phyloP scores from a whole-genome alignment of 2,329 filamentous ascomycete species.

The Cercospora janseana region DNA sequence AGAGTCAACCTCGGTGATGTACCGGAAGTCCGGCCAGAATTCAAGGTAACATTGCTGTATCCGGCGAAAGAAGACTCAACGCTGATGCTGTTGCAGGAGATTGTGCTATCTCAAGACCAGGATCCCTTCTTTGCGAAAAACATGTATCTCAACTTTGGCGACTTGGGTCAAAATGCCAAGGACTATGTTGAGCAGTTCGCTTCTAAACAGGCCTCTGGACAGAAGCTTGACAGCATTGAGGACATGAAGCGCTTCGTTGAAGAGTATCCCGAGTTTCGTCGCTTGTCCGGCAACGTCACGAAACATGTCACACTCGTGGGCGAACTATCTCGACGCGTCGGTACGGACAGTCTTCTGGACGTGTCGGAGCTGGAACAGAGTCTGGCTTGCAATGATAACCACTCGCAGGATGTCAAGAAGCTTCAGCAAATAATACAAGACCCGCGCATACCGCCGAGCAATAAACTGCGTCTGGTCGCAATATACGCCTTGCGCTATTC shows the following conservation, averaged over 20 bases:
- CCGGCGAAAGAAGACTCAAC: background rate
- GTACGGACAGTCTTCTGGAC: constrained; percentile 83
- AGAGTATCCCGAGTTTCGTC: constrained; percentile 96
- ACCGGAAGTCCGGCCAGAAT: constrained; percentile 34
- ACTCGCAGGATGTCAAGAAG: constrained; percentile 85
- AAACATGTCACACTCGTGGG: constrained; percentile 97
- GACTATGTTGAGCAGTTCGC: constrained; percentile 99
- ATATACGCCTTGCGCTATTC: constrained; percentile 94
- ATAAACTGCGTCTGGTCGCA: constrained; percentile 85
- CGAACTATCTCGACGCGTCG: constrained; percentile 84
- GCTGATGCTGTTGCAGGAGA: constrained; percentile 58
- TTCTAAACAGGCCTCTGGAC: constrained; percentile 91
- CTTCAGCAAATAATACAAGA: constrained; percentile 84
- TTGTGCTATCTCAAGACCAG: constrained; percentile 93
- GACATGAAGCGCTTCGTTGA: constrained; percentile 99
- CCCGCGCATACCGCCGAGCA: constrained; percentile 70
- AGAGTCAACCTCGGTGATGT: constrained; percentile 76
- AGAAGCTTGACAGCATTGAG: constrained; percentile 92
- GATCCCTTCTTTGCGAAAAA: constrained; percentile 99
- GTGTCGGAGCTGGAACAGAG: constrained; percentile 97
- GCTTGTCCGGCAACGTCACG: constrained; percentile 94
- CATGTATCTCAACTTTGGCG: constrained; percentile 97
- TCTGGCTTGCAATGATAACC: constrained; percentile 93
- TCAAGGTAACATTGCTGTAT: constrained; percentile 26
- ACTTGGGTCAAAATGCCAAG: constrained; percentile 93